Base-by-base conservation (phyloP, 768 basidiomycete genomes). In the Leucocoprinus sp. region DNA sequence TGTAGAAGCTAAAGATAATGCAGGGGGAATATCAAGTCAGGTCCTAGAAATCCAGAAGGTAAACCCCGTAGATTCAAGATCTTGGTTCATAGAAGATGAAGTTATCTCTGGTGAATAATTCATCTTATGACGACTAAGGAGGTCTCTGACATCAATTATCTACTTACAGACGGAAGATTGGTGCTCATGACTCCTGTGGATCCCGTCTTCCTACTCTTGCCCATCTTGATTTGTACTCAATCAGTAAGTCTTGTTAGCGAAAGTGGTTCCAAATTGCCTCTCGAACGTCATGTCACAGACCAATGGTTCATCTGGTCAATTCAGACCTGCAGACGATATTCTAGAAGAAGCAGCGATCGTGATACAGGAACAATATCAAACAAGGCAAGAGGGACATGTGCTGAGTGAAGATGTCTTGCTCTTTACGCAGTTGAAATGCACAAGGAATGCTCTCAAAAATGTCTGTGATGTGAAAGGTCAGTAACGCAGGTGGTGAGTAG, bases 131-230 rank as follows among this genome's bases (percentile, higher is more conserved):
- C 3, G 9, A 14, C 14, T 28, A 23, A 14, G 21, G n/a, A 34
- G 67, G 40, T 50, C 5, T 22, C 22, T 48, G 2, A 17, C 8
- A 8, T 3, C 17, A 8, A 38, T 14, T 27, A 14, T 35, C 6
- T 36, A 38, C 35, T 54, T 38, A 31, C 41, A 93, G 92, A 93
- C 57, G 92, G 92, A 18, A 85, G 78, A 53, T 71, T 96, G 9
- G 67, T 93, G 3, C 55, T 91, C 8, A 78, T 93, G 71, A 88
- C 87, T 2, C 84, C 85, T 1, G 66, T 93, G 28, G 92, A 96
- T 57, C 88, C 90, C 1, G 64, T 75, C 0, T 92, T 92, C 57
- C 72, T 95, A 4, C 66, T 93, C 26, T 68, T 93, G 50, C 80
- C 83, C 1, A 64, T 93, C 18, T 61, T 95, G 17, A 64, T 72